A percentile compares a stretch with the other conserved stretches of the same genome.
Evolutionary conservation across 345 rosid genomes (phyloP).

Genomic region (Kandelia obovata): DNA sequence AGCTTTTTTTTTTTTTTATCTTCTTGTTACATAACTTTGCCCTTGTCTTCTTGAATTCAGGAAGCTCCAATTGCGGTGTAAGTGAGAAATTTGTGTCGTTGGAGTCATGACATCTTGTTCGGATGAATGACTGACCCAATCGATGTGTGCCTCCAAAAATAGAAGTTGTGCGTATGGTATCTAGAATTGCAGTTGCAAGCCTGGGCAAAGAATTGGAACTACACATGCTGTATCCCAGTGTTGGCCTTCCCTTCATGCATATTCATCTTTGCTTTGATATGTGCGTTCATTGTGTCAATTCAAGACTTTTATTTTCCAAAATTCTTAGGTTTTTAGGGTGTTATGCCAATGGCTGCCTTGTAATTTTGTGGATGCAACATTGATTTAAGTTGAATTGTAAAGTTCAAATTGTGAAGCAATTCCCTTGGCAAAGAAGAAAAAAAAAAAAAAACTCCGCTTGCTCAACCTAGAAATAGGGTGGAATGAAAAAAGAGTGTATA

Average conservation of each 20-base stretch:
- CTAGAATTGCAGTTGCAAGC: conserved; percentile 13
- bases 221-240: conserved; percentile 8
- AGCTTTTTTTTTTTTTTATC: background rate
- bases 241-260: background rate
- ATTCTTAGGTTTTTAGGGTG: conserved; percentile 37
- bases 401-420: too few relatives aligned
- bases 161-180: background rate
- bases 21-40: background rate
- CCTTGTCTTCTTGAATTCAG: conserved; percentile 33
- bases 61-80: conserved; percentile 78
- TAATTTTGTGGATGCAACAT: conserved; percentile 19
- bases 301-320: background rate
- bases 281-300: conserved; percentile 12
- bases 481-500: background rate
- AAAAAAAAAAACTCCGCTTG: too few relatives aligned
- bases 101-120: background rate
- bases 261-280: conserved; percentile 23
- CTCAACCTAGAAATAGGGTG: too few relatives aligned
- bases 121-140: background rate
- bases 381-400: too few relatives aligned
- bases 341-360: conserved; percentile 17
- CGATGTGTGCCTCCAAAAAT: conserved; percentile 14
- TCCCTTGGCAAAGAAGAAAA: too few relatives aligned
- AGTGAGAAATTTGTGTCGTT: conserved; percentile 13
- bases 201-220: conserved; percentile 10